Evolutionary conservation across 2,329 filamentous ascomycete genomes (phyloP), one percentile per base, ranked within the genome.

Genomic region (Alternaria gaisen): DNA sequence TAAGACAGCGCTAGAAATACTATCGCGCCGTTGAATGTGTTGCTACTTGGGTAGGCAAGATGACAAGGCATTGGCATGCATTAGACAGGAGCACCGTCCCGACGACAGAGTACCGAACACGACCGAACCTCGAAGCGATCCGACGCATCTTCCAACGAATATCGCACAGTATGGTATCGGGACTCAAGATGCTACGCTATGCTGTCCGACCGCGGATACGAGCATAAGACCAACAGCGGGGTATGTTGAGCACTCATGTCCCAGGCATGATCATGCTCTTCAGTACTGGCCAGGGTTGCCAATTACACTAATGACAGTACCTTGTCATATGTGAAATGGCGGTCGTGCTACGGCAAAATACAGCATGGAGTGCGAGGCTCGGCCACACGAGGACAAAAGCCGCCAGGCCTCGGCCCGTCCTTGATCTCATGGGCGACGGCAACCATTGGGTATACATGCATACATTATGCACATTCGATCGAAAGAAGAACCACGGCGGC

Each of bases 391-490:
- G 52, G 36, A 57, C 42, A 54, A 47, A n/a, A 36, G 38, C 11
- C 28, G 24, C 24, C 7, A 48, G 44, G 10, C n/a, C 51, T 28
- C 22, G 28, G 53, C 20, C 41, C 38, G 43, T 43, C 43, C 20
- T 56, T 44, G 48, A 40, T 51, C 53, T 60, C 42, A 58, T 47
- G 48, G 36, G 16, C n/a, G 36, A 56, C 30, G 44, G 52, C 51
- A 30, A 52, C 20, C 40, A 16, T 56, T 51, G 47, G 59, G 44
- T 47, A 56, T 14, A n/a, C 47, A 46, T 65, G 64, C 56, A 59
- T 53, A 28, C 16, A 14, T 8, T 4, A 61, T 54, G 58, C 54
- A 40, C 26, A 30, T 41, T 28, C 24, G 47, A 40, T 59, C 46
- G 44, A 47, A 51, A 44, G 50, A 42, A 53, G 34, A 26, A 46